Evolutionary conservation across 1,139 yeast species (phyloP).

Genomic region (Yamadazyma epiphylla): DNA sequence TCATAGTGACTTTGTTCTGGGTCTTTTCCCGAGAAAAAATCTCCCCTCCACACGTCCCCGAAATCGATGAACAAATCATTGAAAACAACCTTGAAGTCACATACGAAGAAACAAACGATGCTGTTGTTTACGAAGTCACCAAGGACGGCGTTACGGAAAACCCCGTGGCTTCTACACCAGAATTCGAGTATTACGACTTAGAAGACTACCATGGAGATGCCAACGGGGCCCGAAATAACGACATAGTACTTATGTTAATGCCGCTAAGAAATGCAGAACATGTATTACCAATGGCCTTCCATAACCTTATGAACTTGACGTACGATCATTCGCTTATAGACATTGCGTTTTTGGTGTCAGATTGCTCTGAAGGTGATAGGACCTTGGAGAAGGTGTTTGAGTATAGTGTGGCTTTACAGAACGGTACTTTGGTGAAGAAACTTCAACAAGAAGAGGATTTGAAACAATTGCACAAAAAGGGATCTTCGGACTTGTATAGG

Average conservation of each 20-base stretch:
- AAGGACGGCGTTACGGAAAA: conserved; percentile 29
- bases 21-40: conserved; percentile 5
- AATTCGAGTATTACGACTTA: conserved; percentile 57
- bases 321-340: conserved; percentile 81
- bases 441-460: conserved; percentile 39
- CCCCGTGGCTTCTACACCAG: conserved; percentile 4
- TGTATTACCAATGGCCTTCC: conserved; percentile 79
- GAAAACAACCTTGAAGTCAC: conserved; percentile 12
- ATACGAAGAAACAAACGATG: conserved; percentile 12
- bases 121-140: conserved; percentile 33
- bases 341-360: conserved; percentile 81
- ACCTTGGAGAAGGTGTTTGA: conserved; percentile 68
- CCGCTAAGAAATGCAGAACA: conserved; percentile 82
- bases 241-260: conserved; percentile 65
- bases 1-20: conserved; percentile 12
- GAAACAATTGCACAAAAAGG: conserved; percentile 28
- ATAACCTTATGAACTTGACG: conserved; percentile 78
- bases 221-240: conserved; percentile 54
- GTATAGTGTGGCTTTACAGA: conserved; percentile 63
- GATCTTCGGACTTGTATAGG: conserved; percentile 60
- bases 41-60: conserved; percentile 5
- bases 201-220: conserved; percentile 52
- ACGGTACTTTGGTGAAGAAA: conserved; percentile 58
- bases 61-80: conserved; percentile 11
- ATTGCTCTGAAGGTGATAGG: conserved; percentile 71